Conservation (phyloP, 352 stramenopile genomes). For the Pelagophyceae sp. region DNA sequence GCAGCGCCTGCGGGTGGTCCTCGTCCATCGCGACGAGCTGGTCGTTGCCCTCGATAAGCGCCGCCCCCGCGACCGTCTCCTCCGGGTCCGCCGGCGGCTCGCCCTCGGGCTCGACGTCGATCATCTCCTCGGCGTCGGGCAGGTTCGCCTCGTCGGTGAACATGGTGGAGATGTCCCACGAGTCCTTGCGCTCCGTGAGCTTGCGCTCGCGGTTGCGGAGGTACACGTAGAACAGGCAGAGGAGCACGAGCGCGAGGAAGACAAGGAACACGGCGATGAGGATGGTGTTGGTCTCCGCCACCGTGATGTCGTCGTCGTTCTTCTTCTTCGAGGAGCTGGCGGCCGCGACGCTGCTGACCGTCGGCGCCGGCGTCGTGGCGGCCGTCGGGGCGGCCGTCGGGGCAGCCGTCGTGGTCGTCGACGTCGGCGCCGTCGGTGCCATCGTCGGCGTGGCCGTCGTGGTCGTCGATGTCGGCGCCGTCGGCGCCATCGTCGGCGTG, state of each 20-base stretch:
- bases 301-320: background rate
- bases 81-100: background rate
- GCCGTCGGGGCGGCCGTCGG: background rate
- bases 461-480: too few relatives aligned
- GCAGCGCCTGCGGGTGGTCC: constrained; percentile 16
- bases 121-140: constrained; percentile 17
- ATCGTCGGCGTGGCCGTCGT: background rate
- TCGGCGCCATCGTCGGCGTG: background rate
- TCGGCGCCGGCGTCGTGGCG: background rate
- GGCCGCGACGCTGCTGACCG: background rate
- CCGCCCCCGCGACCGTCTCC: background rate
- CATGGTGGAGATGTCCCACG: constrained; percentile 20
- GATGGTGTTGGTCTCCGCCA: background rate
- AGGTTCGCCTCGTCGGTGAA: constrained; percentile 21
- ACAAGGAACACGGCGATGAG: constrained; percentile 3
- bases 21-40: background rate
- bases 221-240: background rate
- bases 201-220: background rate
- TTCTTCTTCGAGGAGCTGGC: background rate
- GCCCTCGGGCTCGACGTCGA: constrained; percentile 11
- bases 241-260: background rate
- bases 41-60: background rate
- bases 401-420: background rate
- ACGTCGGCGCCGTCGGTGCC: background rate
- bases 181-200: constrained; percentile 17